These are phyloP conservation scores for Ambispora gerdemannii DNA, from an alignment of 192 early-diverging fungal genomes.

Conservation along the genomic window DNA sequence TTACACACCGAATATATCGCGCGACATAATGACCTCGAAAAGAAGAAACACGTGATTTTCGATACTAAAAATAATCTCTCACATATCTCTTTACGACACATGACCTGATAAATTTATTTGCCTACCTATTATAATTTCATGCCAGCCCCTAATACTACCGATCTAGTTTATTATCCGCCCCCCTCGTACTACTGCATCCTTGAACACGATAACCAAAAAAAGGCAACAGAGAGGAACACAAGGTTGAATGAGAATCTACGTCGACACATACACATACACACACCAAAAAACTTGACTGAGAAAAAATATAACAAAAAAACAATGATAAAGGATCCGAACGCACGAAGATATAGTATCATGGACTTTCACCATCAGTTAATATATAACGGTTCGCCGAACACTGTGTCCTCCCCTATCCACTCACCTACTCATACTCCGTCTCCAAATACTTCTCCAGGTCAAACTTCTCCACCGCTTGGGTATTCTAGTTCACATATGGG, in stretches of 20 bases:
- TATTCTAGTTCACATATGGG: conserved; percentile 7
- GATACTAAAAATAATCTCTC: no score
- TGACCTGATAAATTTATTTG: no score
- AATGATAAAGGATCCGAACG: neutral
- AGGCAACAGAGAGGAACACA: neutral
- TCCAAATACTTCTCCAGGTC: conserved; percentile 14
- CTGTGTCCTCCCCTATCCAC: conserved; percentile 12
- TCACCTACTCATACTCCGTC: conserved; percentile 25
- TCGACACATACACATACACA: no score
- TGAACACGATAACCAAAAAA: neutral
- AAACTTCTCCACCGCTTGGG: conserved; percentile 22
- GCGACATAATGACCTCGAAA: no score
- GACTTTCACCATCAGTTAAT: conserved; percentile 27
- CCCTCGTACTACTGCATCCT: no score
- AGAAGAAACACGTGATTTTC: no score
- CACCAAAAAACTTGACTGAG: neutral
- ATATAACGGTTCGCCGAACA: conserved; percentile 23
- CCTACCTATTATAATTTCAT: no score
- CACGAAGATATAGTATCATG: conserved; percentile 5
- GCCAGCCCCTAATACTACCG: no score
- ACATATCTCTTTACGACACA: no score
- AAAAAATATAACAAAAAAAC: neutral
- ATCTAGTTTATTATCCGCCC: no score
- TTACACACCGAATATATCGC: no score
- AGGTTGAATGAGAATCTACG: neutral